phyloP scores from a whole-genome alignment of 169 alveolate species.

The Eimeria maxima region DNA sequence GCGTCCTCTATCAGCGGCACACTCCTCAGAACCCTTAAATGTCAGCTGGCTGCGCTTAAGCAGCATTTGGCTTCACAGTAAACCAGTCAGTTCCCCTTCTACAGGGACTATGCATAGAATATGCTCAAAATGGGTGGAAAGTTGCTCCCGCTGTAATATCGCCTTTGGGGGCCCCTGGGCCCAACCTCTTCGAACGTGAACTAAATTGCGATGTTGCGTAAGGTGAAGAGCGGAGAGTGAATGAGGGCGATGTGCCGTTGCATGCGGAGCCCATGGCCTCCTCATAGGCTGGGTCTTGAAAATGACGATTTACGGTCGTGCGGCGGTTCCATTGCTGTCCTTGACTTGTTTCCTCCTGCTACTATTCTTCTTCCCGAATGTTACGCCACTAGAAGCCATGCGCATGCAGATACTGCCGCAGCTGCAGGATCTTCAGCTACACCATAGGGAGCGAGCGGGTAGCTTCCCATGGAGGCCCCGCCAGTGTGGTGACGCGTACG shows the following conservation, averaged over 20 bases:
- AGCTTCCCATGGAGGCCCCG: background rate
- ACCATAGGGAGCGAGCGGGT: background rate
- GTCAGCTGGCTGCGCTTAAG: background rate
- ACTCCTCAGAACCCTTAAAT: background rate
- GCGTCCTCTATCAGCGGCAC: background rate
- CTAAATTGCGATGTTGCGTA: background rate
- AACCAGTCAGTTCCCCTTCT: background rate
- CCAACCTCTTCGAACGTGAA: background rate
- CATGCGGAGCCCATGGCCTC: constrained; percentile 10
- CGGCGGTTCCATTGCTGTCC: background rate
- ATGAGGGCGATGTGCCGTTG: background rate
- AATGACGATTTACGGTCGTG: background rate
- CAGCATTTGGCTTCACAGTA: background rate
- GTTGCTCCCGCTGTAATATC: background rate
- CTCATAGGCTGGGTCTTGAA: background rate
- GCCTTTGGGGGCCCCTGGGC: background rate
- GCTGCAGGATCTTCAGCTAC: background rate
- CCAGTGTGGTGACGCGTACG: background rate
- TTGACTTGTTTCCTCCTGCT: background rate
- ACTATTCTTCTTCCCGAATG: background rate
- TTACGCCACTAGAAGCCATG: background rate
- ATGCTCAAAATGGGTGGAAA: background rate
- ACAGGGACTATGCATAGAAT: background rate
- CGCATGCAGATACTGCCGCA: constrained; percentile 25
- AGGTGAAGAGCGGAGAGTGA: background rate